phyloP scores from a whole-genome alignment of 495 filamentous ascomycete genomes.

The Lasiosphaeria hispida region DNA sequence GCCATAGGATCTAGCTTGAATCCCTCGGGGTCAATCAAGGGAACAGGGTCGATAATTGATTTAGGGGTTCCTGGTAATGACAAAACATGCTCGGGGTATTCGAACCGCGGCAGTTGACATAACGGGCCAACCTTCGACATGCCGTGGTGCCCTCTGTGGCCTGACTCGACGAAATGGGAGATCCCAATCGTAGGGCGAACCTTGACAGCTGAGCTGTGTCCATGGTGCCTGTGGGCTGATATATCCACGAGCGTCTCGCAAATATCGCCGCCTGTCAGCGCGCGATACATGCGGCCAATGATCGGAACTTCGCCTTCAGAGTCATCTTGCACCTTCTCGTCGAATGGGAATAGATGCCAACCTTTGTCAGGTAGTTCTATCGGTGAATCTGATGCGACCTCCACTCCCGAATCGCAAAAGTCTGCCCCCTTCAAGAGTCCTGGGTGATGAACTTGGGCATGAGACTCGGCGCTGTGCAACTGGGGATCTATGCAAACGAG shows the following conservation, averaged over 20 bases:
- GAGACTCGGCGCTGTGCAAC: constrained; percentile 9
- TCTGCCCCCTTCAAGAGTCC: constrained; percentile 15
- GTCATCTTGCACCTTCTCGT: constrained; percentile 8
- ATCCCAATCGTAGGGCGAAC: constrained; percentile 30
- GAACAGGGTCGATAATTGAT: too few relatives aligned
- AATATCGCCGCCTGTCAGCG: constrained; percentile 28
- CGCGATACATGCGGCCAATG: constrained; percentile 25
- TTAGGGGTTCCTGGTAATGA: too few relatives aligned
- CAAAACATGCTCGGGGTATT: constrained; percentile 8
- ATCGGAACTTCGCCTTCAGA: constrained; percentile 5
- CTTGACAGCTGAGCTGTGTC: constrained; percentile 31
- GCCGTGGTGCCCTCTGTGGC: background rate
- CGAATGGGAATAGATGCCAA: constrained; percentile 20
- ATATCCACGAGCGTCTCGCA: constrained; percentile 29
- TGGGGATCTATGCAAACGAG: constrained; percentile 14
- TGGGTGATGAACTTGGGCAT: constrained; percentile 10
- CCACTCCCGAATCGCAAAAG: constrained; percentile 13
- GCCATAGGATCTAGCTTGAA: too few relatives aligned
- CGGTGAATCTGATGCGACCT: background rate
- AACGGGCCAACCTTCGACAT: constrained; percentile 17
- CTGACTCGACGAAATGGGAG: background rate
- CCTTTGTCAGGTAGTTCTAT: constrained; percentile 1
- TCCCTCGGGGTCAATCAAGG: too few relatives aligned
- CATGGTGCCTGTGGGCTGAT: constrained; percentile 28
- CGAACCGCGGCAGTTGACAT: constrained; percentile 9